Evolutionary conservation across 202 grass and related monocot species (phyloP).

Genomic region (Brachypodium distachyon): DNA sequence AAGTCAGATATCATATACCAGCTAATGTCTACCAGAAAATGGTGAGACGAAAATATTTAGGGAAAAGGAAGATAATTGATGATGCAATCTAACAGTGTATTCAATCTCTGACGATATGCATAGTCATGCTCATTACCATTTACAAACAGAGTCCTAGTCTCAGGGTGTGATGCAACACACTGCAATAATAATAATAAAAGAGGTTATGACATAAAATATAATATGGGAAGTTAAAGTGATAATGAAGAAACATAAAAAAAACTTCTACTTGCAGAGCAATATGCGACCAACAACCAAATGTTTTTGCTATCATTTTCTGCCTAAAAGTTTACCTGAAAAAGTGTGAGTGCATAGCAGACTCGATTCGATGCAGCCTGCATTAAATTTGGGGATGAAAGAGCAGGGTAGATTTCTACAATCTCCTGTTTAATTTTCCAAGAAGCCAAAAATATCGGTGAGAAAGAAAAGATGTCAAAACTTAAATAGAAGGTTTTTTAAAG

Average conservation of each 20-base stretch:
- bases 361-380: slow-evolving; percentile 38
- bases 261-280: too few species aligned
- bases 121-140: slow-evolving; percentile 40
- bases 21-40: neutral
- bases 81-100: neutral
- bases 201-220: neutral
- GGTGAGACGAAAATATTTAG: neutral
- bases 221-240: too few species aligned
- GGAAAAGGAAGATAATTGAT: neutral
- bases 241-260: neutral
- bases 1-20: neutral
- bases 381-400: slow-evolving; percentile 41
- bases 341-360: slow-evolving; percentile 63
- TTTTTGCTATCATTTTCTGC: neutral
- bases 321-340: slow-evolving; percentile 55
- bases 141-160: slow-evolving; percentile 66
- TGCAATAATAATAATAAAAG: slow-evolving; percentile 18
- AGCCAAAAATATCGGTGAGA: slow-evolving; percentile 3
- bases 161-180: slow-evolving; percentile 73
- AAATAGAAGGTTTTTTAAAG: too few species aligned
- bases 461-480: neutral
- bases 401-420: slow-evolving; percentile 55
- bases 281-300: neutral
- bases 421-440: slow-evolving; percentile 48
- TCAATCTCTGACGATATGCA: neutral